Evolutionary conservation across 495 filamentous ascomycete species (phyloP), one percentile per base, ranked within the genome.

Genomic region (Talaromyces stipitatus): DNA sequence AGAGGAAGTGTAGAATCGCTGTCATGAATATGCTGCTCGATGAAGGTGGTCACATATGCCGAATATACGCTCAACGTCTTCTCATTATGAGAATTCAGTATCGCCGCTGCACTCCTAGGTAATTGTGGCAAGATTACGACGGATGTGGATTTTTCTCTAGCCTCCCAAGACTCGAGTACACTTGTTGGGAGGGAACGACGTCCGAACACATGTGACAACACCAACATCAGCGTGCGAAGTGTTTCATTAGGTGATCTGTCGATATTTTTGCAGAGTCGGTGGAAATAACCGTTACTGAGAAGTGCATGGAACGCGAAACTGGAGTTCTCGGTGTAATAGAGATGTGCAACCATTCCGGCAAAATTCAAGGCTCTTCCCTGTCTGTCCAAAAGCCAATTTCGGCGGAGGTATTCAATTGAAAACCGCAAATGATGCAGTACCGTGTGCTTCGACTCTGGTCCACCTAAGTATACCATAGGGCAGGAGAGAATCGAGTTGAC

Each of bases 391-490:
- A 92, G 78, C 28, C 78, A 65, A 59, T 90, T 84, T 11, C 86
- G 73, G 27, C 86, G 79, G 6, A 91, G 79, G 60, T 90, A 91
- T 57, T 92, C 88, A 43, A 92, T 87, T 0, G 88, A 90, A 59
- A 91, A 91, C 10, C 88, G 76, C 7, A 92, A 67, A 64, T 91
- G 86, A 60, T 92, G 88, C 0, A 88, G 74, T 0, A 90, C 80
- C 9, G 85, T 82, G 56, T 82, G 79, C 57, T 83, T 83, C 47
- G 77, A 78, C 30, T 78, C 73, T 3, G 78, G 68, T 0, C 85
- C 85, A 30, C 86, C 87, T 7, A 91, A 71, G 59, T 83, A 89
- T 4, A 92, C 68, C 18, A 86, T 73, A 20, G 83, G 82, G 59
- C 87, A 84, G 5, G 85, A 87, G 2, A 92, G 67, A 20, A 92